These are phyloP conservation scores for Torrubiella hemipterigena DNA, from an alignment of 2,329 filamentous ascomycete species.

Conservation along the genomic window DNA sequence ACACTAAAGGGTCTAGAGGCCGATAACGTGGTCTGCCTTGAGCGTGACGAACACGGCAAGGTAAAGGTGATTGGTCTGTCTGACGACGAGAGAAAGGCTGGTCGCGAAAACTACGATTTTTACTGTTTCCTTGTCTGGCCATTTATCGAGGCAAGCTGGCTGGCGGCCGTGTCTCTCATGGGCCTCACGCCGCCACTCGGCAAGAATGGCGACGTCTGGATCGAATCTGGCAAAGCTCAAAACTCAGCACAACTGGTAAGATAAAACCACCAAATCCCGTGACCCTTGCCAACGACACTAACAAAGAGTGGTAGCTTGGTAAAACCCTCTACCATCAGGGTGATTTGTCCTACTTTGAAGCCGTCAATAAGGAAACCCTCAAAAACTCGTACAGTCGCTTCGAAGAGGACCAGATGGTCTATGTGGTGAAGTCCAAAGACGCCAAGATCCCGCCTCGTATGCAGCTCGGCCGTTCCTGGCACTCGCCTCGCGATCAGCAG, in stretches of 20 bases:
- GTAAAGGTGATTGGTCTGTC: constrained; percentile 64
- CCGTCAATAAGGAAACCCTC: constrained; percentile 94
- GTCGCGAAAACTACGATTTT: constrained; percentile 93
- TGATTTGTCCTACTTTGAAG: constrained; percentile 93
- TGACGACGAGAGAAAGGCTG: constrained; percentile 60
- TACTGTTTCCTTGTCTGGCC: constrained; percentile 99
- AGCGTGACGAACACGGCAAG: constrained; percentile 39
- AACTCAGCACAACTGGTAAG: constrained; percentile 68
- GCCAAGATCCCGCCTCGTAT: constrained; percentile 49
- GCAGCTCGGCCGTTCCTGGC: constrained; percentile 63
- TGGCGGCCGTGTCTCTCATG: constrained; percentile 78
- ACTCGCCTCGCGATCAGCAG: constrained; percentile 49
- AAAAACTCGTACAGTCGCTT: constrained; percentile 87
- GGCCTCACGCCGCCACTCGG: constrained; percentile 64
- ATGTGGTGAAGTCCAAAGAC: constrained; percentile 59
- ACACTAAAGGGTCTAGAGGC: constrained; percentile 67
- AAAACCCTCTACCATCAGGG: constrained; percentile 98
- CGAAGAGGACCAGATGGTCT: constrained; percentile 79
- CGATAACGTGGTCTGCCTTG: constrained; percentile 64
- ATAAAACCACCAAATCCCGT: constrained; percentile 5
- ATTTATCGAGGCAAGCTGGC: constrained; percentile 90
- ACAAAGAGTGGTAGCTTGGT: constrained; percentile 47
- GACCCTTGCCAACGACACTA: too few species aligned
- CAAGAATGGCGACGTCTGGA: constrained; percentile 57
- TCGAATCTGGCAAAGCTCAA: constrained; percentile 67